Conservation (phyloP, 768 basidiomycete species). For the Ephemerocybe angulata region DNA sequence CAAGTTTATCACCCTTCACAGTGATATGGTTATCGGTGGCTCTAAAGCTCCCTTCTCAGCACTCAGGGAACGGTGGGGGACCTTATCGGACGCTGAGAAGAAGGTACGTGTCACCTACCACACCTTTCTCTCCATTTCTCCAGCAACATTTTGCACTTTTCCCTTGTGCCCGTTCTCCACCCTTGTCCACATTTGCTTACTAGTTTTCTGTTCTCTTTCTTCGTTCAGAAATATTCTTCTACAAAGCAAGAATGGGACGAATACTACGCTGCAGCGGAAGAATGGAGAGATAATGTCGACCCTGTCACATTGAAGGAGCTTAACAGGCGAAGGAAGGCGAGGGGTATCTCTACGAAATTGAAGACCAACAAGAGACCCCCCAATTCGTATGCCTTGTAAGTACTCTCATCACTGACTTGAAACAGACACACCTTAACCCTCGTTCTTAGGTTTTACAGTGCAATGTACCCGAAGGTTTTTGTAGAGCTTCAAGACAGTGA, state of each 20-base stretch:
- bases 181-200: background rate
- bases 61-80: background rate
- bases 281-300: conserved; percentile 17
- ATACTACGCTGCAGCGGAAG: conserved; percentile 2
- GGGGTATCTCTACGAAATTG: conserved; percentile 5
- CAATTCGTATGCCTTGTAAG: conserved; percentile 11
- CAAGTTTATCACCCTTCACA: background rate
- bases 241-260: background rate
- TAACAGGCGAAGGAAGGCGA: conserved; percentile 11
- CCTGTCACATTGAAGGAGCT: conserved; percentile 12
- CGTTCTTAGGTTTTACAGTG: background rate
- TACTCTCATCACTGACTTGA: background rate
- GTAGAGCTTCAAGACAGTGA: background rate
- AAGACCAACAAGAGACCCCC: background rate
- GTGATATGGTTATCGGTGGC: background rate
- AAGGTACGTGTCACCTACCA: background rate
- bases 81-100: background rate
- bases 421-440: background rate
- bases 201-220: background rate
- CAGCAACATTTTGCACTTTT: background rate
- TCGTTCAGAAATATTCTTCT: conserved; percentile 2
- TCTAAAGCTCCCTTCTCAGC: background rate
- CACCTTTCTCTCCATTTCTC: too few species aligned
- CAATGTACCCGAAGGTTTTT: background rate
- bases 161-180: background rate